phyloP scores from a whole-genome alignment of 108 stramenopile genomes.

The Pseudonitzschia delicatissima region DNA sequence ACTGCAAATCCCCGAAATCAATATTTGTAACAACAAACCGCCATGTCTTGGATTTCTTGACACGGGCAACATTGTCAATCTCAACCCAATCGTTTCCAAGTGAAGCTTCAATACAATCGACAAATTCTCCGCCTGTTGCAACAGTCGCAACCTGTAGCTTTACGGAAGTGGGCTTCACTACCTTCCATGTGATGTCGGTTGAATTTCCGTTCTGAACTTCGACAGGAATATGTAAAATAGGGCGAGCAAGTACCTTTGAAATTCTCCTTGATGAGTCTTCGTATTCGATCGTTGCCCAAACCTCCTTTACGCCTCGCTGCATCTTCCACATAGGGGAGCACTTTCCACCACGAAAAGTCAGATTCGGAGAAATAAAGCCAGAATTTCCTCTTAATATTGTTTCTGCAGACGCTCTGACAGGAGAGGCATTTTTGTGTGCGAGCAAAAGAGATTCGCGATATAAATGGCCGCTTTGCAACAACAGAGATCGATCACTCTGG shows the following conservation, averaged over 20 bases:
- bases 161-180: constrained; percentile 34
- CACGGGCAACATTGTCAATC: constrained; percentile 30
- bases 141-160: constrained; percentile 46
- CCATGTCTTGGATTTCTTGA: constrained; percentile 61
- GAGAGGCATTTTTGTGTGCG: constrained; percentile 44
- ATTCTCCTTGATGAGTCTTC: constrained; percentile 36
- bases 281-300: constrained; percentile 57
- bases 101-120: constrained; percentile 33
- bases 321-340: constrained; percentile 43
- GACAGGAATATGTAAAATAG: constrained; percentile 16
- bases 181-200: not conserved
- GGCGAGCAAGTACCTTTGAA: constrained; percentile 31
- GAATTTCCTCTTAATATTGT: constrained; percentile 39
- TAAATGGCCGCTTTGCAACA: constrained; percentile 31
- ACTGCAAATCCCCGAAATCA: too few relatives aligned
- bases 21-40: constrained; percentile 26
- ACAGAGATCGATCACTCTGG: constrained; percentile 32
- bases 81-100: constrained; percentile 28
- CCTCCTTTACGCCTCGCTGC: constrained; percentile 1
- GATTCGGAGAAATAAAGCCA: constrained; percentile 36
- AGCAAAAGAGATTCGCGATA: constrained; percentile 49
- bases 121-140: constrained; percentile 54
- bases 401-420: constrained; percentile 38
- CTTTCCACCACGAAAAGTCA: constrained; percentile 28
- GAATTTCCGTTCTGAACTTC: constrained; percentile 17